These are phyloP conservation scores for Saccharomycopsis hybrid DNA, from an alignment of 1,139 yeast genomes.

Conservation along the genomic window DNA sequence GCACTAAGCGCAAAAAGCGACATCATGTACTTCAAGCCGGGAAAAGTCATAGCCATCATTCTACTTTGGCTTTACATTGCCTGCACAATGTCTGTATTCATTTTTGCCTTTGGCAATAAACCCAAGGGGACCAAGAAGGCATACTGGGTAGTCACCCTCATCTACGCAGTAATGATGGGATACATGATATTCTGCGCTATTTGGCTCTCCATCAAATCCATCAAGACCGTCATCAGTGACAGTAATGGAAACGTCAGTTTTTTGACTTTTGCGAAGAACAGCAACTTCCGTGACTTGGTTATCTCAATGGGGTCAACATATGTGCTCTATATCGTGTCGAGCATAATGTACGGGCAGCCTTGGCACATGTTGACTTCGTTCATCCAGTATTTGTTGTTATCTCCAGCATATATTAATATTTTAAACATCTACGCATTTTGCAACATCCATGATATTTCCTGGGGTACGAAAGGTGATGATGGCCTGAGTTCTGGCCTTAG, in stretches of 20 bases:
- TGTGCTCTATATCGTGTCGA: conserved; percentile 69
- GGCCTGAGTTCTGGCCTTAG: conserved; percentile 44
- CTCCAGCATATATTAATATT: conserved; percentile 87
- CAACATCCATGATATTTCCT: conserved; percentile 91
- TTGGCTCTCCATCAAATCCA: conserved; percentile 72
- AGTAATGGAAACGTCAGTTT: background rate
- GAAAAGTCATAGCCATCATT: conserved; percentile 37
- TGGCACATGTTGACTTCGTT: conserved; percentile 93
- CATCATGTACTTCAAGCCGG: conserved; percentile 58
- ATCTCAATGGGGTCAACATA: conserved; percentile 86
- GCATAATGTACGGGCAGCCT: conserved; percentile 80
- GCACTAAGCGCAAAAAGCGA: conserved; percentile 63
- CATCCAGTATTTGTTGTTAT: conserved; percentile 74
- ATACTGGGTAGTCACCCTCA: conserved; percentile 74
- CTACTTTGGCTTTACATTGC: conserved; percentile 87
- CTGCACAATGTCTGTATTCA: conserved; percentile 84
- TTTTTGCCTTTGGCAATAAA: conserved; percentile 86
- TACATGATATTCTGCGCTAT: conserved; percentile 92
- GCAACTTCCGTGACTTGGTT: conserved; percentile 66
- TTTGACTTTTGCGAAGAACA: conserved; percentile 15
- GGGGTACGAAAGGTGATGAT: conserved; percentile 95
- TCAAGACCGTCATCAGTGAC: conserved; percentile 32
- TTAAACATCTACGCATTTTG: conserved; percentile 88
- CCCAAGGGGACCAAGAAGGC: conserved; percentile 87
- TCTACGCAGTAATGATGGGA: conserved; percentile 88